Evolutionary conservation across 352 stramenopile genomes (phyloP).

Genomic region (Phytophthora nicotianae): DNA sequence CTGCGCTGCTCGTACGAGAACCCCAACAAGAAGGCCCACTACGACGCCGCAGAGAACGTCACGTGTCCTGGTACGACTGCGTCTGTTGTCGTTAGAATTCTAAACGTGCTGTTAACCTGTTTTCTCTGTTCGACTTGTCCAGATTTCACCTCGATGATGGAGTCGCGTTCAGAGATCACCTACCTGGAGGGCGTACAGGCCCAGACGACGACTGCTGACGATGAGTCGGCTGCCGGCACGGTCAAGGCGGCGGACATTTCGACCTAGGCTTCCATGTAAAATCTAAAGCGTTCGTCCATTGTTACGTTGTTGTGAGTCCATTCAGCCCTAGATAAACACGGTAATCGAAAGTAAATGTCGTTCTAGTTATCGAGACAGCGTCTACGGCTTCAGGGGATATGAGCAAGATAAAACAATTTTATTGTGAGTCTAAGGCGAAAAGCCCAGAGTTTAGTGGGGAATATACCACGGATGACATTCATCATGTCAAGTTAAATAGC

Average conservation of each 20-base stretch:
- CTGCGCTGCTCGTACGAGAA: conserved; percentile 69
- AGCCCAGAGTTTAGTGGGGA: conserved; percentile 17
- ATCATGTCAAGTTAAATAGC: conserved; percentile 44
- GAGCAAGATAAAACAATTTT: conserved; percentile 19
- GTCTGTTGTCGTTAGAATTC: neutral
- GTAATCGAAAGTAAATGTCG: conserved; percentile 1
- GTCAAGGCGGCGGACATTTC: conserved; percentile 35
- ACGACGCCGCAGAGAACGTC: conserved; percentile 43
- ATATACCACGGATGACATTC: conserved; percentile 30
- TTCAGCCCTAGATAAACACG: conserved; percentile 1
- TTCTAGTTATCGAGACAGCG: conserved; percentile 5
- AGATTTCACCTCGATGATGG: conserved; percentile 70
- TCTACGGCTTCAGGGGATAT: neutral
- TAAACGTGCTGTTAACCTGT: neutral
- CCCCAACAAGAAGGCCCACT: conserved; percentile 51
- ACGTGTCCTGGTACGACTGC: conserved; percentile 51
- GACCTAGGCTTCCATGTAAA: conserved; percentile 11
- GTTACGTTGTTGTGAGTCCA: conserved; percentile 29
- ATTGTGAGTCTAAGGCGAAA: conserved; percentile 18
- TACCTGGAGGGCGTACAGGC: conserved; percentile 50
- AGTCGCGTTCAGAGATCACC: conserved; percentile 58
- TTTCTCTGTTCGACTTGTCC: neutral
- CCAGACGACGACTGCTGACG: conserved; percentile 3
- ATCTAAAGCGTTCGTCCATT: conserved; percentile 13
- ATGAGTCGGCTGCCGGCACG: conserved; percentile 27